phyloP scores from a whole-genome alignment of 2,329 filamentous ascomycete species.

The Exophiala bonariae region DNA sequence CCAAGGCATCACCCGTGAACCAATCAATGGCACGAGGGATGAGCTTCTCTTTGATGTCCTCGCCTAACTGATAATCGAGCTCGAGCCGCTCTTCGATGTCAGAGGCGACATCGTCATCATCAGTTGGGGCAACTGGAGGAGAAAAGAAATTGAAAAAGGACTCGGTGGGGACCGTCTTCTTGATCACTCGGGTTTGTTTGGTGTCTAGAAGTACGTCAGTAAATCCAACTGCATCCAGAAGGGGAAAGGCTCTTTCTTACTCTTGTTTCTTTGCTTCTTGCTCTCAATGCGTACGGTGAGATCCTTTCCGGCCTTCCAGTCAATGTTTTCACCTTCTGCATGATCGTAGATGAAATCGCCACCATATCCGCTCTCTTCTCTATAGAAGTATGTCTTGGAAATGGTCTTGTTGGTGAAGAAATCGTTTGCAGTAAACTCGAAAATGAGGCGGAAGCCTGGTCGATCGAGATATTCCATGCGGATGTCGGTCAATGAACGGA shows the following conservation, averaged over 20 bases:
- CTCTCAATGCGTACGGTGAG: conserved; percentile 92
- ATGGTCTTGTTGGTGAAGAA: conserved; percentile 97
- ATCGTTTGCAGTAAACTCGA: conserved; percentile 92
- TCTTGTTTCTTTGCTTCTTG: conserved; percentile 99
- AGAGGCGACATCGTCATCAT: conserved; percentile 70
- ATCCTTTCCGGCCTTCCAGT: conserved; percentile 93
- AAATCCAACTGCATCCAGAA: conserved; percentile 9
- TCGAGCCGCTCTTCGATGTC: conserved; percentile 98
- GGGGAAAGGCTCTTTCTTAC: conserved; percentile 55
- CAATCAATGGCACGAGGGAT: conserved; percentile 98
- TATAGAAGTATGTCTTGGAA: conserved; percentile 98
- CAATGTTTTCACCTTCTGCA: conserved; percentile 95
- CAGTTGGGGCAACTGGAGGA: conserved; percentile 80
- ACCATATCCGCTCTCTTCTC: conserved; percentile 96
- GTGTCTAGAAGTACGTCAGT: conserved; percentile 64
- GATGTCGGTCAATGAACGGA: conserved; percentile 87
- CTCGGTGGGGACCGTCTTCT: conserved; percentile 98
- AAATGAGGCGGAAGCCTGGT: conserved; percentile 96
- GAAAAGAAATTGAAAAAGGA: conserved; percentile 99
- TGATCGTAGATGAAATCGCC: conserved; percentile 99
- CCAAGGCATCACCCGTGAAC: conserved; percentile 97
- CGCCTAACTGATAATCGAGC: conserved; percentile 96
- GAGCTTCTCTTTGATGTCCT: conserved; percentile 99
- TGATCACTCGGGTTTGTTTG: conserved; percentile 97
- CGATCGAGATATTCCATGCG: conserved; percentile 99